Evolutionary conservation across 192 early-diverging fungal genomes (phyloP).

Genomic region (Gryganskiella cystojenkinii): DNA sequence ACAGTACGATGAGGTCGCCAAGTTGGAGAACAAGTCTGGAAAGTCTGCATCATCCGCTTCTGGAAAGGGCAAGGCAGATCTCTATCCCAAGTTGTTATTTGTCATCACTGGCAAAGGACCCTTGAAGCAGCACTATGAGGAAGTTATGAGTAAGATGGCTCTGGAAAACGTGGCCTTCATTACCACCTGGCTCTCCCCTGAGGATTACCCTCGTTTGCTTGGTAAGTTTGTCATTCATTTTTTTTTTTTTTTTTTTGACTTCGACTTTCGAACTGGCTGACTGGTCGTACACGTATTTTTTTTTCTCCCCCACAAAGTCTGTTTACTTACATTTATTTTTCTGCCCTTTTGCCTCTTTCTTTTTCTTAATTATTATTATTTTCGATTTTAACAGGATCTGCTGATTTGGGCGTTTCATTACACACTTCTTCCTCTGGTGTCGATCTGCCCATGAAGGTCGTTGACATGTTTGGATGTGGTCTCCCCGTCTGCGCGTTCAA

Average conservation of each 20-base stretch:
- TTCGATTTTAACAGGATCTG: slow-evolving; percentile 64
- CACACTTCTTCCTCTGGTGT: slow-evolving; percentile 96
- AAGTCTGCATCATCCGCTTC: slow-evolving; percentile 1
- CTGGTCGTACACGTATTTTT: not conserved
- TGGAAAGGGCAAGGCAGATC: slow-evolving; percentile 1
- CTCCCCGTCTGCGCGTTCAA: slow-evolving; percentile 84
- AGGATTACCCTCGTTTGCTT: slow-evolving; percentile 89
- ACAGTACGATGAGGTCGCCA: slow-evolving; percentile 60
- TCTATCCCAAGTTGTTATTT: slow-evolving; percentile 72
- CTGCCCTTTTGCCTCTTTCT: not conserved
- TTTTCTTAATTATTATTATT: not conserved
- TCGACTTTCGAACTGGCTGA: not conserved
- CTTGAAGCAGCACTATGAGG: slow-evolving; percentile 74
- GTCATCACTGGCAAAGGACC: slow-evolving; percentile 96
- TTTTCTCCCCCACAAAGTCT: not conserved
- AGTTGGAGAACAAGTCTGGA: slow-evolving; percentile 16
- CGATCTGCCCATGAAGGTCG: slow-evolving; percentile 98
- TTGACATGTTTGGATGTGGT: slow-evolving; percentile 98
- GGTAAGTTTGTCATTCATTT: slow-evolving; percentile 51
- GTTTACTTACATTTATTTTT: slow-evolving; percentile 3
- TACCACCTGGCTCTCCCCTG: slow-evolving; percentile 83
- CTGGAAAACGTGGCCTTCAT: slow-evolving; percentile 69
- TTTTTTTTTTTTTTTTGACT: not conserved
- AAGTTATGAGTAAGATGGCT: slow-evolving; percentile 64
- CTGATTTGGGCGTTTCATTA: slow-evolving; percentile 92